Base-by-base conservation (phyloP, 495 filamentous ascomycete genomes). In the Patellaria atrata region DNA sequence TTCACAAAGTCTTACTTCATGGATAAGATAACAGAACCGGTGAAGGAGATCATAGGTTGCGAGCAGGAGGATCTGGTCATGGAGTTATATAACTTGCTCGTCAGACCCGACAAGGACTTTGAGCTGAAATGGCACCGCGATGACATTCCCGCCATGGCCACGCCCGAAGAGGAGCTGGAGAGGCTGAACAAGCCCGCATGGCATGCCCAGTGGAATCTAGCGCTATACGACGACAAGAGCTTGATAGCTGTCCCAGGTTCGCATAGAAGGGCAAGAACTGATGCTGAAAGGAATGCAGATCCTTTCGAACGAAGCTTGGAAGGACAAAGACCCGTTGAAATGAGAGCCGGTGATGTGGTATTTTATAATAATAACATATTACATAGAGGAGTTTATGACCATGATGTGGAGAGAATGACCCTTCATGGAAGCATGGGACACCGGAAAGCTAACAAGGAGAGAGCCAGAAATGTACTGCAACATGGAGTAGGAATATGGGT, bases 341-440 rank as follows among this genome's bases (percentile, higher is more conserved):
- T 86, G 43, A 55, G 70, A 45, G 61, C 79, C 0, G 82, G 82
- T 0, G 82, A 87, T 53, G 64, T 76, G 5, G 77, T 79, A 22
- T 91, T 91, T 48, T 87, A 91, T 51, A 71, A 91, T 56, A 86
- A 82, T 41, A 86, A 91, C 57, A 87, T 91, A 33, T 40, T 87
- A 51, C 82, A 91, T 37, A 64, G 82, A 1, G 82, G 79, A 0
- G 68, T 76, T n/a, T 91, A 91, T 48, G 48, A 56, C 45, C 50
- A 39, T 3, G 64, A 60, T 34, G 35, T 30, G 9, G 74, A 78
- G 54, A 55, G 82, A 40, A 59, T 80, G 60, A 91, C 82, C 47
- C 47, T 86, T 57, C 82, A 91, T 63, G 82, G 81, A n/a, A 77
- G 75, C 48, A 62, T 91, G 25, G 81, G 82, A 7, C 58, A 73